Evolutionary conservation across 805 yeast genomes (phyloP).

Genomic region (Ogataea philodendri): DNA sequence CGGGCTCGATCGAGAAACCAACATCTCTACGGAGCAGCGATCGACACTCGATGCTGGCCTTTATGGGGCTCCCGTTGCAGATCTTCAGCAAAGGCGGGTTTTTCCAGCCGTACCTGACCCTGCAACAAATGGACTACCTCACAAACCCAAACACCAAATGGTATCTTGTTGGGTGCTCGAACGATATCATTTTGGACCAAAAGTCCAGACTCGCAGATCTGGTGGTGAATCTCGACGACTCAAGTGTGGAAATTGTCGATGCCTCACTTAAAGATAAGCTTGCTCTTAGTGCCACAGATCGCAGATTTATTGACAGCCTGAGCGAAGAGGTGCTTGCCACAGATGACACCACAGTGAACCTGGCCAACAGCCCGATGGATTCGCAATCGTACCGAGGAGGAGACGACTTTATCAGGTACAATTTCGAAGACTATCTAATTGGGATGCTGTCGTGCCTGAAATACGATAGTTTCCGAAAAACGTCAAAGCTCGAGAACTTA

Average conservation of each 20-base stretch:
- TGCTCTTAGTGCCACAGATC: constrained; percentile 59
- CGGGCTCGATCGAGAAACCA: constrained; percentile 52
- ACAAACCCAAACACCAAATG: constrained; percentile 53
- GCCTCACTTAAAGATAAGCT: constrained; percentile 42
- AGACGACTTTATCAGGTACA: constrained; percentile 85
- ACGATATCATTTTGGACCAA: constrained; percentile 71
- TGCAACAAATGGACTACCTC: constrained; percentile 84
- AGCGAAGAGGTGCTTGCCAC: constrained; percentile 41
- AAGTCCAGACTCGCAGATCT: constrained; percentile 63
- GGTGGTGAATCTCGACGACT: constrained; percentile 58
- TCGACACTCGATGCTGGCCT: constrained; percentile 69
- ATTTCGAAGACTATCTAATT: constrained; percentile 85
- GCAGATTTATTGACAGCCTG: constrained; percentile 67
- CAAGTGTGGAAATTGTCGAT: constrained; percentile 46
- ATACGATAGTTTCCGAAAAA: constrained; percentile 54
- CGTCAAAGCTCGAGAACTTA: constrained; percentile 29
- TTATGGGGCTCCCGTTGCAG: constrained; percentile 85
- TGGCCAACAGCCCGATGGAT: constrained; percentile 39
- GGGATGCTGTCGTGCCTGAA: constrained; percentile 73
- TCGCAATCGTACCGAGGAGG: constrained; percentile 53
- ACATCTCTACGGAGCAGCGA: constrained; percentile 74
- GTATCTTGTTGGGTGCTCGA: constrained; percentile 84
- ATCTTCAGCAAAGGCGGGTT: constrained; percentile 82
- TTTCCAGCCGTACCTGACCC: constrained; percentile 90
- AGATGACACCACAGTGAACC: constrained; percentile 34